These are phyloP conservation scores for Pseudogymnoascus pannorum DNA, from an alignment of 2,329 filamentous ascomycete genomes.

Conservation along the genomic window DNA sequence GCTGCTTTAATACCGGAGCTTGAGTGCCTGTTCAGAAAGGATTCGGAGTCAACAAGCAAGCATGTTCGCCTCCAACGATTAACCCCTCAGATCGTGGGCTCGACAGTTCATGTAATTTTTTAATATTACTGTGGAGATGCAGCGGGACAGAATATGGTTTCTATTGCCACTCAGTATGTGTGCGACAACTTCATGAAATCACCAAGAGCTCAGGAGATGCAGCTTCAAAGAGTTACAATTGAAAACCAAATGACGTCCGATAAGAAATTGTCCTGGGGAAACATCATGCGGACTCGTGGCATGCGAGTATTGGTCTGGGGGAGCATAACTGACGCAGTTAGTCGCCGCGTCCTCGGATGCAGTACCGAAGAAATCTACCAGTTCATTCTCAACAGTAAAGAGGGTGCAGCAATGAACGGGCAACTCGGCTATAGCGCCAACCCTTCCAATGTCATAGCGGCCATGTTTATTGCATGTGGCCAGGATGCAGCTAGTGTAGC, in stretches of 20 bases:
- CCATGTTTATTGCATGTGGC: constrained; percentile 23
- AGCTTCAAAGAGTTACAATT: constrained; percentile 16
- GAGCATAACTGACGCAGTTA: constrained; percentile 17
- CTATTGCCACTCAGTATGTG: constrained; percentile 24
- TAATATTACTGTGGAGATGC: constrained; percentile 25
- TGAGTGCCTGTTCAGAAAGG: constrained; percentile 7
- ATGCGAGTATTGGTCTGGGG: constrained; percentile 26
- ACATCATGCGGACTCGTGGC: constrained; percentile 20
- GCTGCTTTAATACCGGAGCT: constrained; percentile 11
- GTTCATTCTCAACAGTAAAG: constrained; percentile 13
- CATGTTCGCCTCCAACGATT: constrained; percentile 15
- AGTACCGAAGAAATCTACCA: constrained; percentile 16
- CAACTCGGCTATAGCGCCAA: constrained; percentile 20
- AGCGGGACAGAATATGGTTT: constrained; percentile 28
- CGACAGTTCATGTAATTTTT: constrained; percentile 22
- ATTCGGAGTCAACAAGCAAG: constrained; percentile 15
- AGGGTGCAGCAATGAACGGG: constrained; percentile 18
- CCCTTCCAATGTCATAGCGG: constrained; percentile 19
- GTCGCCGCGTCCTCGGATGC: constrained; percentile 18
- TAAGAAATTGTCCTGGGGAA: constrained; percentile 25
- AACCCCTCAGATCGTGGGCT: constrained; percentile 20
- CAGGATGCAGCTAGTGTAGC: constrained; percentile 22
- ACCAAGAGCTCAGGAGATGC: constrained; percentile 11
- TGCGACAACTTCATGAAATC: constrained; percentile 19
- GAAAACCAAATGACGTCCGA: constrained; percentile 24